Evolutionary conservation across 2,329 filamentous ascomycete genomes (phyloP).

Genomic region (Colletotrichum ledebouriae): DNA sequence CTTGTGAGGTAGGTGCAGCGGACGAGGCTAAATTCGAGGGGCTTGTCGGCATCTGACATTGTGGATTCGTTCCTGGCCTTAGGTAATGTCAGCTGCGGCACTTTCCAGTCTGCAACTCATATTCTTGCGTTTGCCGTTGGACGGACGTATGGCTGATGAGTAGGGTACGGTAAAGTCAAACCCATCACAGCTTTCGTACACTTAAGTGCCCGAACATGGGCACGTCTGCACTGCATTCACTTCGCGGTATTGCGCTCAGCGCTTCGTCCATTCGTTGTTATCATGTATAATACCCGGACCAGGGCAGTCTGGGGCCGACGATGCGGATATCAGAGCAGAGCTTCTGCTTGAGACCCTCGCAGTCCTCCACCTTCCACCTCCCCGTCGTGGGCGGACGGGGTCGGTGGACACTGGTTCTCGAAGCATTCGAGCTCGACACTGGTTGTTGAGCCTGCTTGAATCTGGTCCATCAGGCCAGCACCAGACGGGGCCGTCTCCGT

Average conservation of each 20-base stretch:
- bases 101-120: conserved; percentile 5
- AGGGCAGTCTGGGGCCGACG: conserved; percentile 35
- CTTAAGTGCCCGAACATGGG: no score
- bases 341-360: conserved; percentile 33
- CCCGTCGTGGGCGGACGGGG: conserved; percentile 29
- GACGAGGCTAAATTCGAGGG: conserved; percentile 11
- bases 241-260: background rate
- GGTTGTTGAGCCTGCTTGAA: conserved; percentile 18
- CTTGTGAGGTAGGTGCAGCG: background rate
- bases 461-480: conserved; percentile 24
- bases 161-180: background rate
- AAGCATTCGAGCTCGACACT: conserved; percentile 29
- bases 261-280: background rate
- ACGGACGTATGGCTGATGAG: background rate
- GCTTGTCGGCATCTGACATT: conserved; percentile 18
- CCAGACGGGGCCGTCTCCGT: conserved; percentile 29
- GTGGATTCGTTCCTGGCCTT: conserved; percentile 11
- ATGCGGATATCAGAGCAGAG: conserved; percentile 35
- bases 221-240: background rate
- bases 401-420: conserved; percentile 23
- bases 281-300: conserved; percentile 11
- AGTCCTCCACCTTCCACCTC: conserved; percentile 34
- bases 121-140: background rate
- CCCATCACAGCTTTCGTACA: no score
- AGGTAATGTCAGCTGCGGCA: conserved; percentile 12